phyloP scores from a whole-genome alignment of 164 flowering plant genomes.

The Stephania cephalantha region DNA sequence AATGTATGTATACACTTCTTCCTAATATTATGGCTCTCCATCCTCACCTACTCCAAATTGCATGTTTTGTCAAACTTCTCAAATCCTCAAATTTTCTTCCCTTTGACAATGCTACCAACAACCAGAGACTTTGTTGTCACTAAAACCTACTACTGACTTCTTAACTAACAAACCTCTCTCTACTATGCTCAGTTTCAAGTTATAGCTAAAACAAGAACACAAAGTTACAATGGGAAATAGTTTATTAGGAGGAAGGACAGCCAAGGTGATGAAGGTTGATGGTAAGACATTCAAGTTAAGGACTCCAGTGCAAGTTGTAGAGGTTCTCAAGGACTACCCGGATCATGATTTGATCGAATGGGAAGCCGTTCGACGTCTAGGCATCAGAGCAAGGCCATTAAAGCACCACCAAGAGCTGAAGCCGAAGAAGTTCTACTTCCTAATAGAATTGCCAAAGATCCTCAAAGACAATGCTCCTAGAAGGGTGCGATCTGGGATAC shows the following conservation, averaged over 20 bases:
- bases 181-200: neutral
- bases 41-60: neutral
- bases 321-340: slow-evolving; percentile 39
- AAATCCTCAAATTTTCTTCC: neutral
- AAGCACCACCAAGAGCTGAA: slow-evolving; percentile 35
- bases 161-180: neutral
- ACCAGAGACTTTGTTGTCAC: neutral
- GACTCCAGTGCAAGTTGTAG: slow-evolving; percentile 35
- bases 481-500: slow-evolving; percentile 37
- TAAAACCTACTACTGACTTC: neutral
- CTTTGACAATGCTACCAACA: neutral
- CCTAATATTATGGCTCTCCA: neutral
- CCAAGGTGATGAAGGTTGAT: slow-evolving; percentile 49
- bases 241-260: slow-evolving; percentile 31
- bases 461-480: slow-evolving; percentile 20
- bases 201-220: neutral
- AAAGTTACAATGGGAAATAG: slow-evolving; percentile 42
- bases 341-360: slow-evolving; percentile 45
- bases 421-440: slow-evolving; percentile 40
- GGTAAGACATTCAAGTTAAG: slow-evolving; percentile 44
- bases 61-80: neutral
- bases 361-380: slow-evolving; percentile 38
- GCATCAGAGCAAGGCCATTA: slow-evolving; percentile 45
- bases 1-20: neutral
- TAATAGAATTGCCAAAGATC: slow-evolving; percentile 39